Base-by-base conservation (phyloP, 2,329 filamentous ascomycete genomes). In the Fusarium beomiforme region DNA sequence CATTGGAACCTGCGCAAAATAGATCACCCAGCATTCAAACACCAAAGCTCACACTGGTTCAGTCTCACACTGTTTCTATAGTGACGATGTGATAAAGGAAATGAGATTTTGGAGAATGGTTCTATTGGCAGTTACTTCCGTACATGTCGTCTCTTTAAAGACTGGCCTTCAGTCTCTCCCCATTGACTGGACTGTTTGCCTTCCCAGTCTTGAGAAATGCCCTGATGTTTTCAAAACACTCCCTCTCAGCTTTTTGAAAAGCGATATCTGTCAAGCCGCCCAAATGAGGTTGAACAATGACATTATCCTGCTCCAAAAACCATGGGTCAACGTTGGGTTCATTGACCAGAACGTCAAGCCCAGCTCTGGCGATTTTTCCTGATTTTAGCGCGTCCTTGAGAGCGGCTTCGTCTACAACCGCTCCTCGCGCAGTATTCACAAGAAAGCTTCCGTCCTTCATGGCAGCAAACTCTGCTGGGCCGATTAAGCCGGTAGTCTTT, bases 341-440 rank as follows among this genome's bases (percentile, higher is more conserved):
- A 41, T 83, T 78, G 41, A 64, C 72, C 31, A 84, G 80, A 1
- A 85, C 84, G 68, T 86, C 84, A 31, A 87, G 68, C 0, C 85
- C 85, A 2, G 83, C 85, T 5, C 82, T 76, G 3, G 76, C 78
- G 8, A 87, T 67, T 58, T 84, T 83, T 14, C 85, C 84, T 4
- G 74, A 79, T 64, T 84, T 78, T 8, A 87, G 74, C 0, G 84
- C 85, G 12, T 75, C 74, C 19, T 83, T 78, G 39, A 87, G 64
- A 2, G 85, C 84, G 9, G 75, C 75, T 69, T 87, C 84, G 66
- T 87, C 82, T 3, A 87, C 77, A 8, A 87, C 76, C 29, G 81
- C 80, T 2, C 85, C 85, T 6, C 85, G 78, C 2, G 85, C 83
- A 1, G 85, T 87, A 69, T 87, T 87, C 44, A 87, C 76, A 8